Evolutionary conservation across 1,139 yeast genomes (phyloP).

Genomic region (Sugiyamaella pinicola): DNA sequence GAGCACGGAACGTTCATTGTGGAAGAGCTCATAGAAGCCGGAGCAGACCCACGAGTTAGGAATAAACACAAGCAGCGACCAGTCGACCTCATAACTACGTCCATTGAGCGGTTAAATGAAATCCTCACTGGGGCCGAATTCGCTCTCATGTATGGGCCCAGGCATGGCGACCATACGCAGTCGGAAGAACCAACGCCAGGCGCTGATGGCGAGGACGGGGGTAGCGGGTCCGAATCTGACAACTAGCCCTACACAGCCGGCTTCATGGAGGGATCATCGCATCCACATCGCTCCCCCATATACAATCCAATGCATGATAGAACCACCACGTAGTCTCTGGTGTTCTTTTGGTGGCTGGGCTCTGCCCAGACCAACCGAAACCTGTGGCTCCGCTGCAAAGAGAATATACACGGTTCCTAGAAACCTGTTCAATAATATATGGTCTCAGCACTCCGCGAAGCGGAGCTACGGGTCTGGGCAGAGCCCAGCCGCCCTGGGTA

Average conservation of each 20-base stretch:
- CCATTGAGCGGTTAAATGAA: conserved; percentile 57
- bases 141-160: conserved; percentile 49
- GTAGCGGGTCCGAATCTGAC: conserved; percentile 27
- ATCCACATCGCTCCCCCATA: background rate
- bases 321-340: background rate
- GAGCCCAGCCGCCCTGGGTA: conserved; percentile 5
- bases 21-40: conserved; percentile 87
- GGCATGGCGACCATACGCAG: conserved; percentile 28
- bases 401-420: background rate
- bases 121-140: conserved; percentile 81
- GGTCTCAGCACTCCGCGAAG: conserved; percentile 4
- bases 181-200: conserved; percentile 12
- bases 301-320: conserved; percentile 15
- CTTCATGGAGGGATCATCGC: no score
- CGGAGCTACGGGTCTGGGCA: conserved; percentile 4
- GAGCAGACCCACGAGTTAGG: conserved; percentile 72
- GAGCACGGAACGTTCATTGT: conserved; percentile 81
- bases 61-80: conserved; percentile 73
- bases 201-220: conserved; percentile 17
- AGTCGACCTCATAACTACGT: conserved; percentile 60
- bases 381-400: conserved; percentile 1
- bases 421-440: no score
- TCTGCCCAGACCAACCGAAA: conserved; percentile 9
- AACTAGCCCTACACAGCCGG: conserved; percentile 3
- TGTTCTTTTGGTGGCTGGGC: conserved; percentile 5